Evolutionary conservation across 805 yeast genomes (phyloP).

Genomic region (Blastobotrys mokoenaii): DNA sequence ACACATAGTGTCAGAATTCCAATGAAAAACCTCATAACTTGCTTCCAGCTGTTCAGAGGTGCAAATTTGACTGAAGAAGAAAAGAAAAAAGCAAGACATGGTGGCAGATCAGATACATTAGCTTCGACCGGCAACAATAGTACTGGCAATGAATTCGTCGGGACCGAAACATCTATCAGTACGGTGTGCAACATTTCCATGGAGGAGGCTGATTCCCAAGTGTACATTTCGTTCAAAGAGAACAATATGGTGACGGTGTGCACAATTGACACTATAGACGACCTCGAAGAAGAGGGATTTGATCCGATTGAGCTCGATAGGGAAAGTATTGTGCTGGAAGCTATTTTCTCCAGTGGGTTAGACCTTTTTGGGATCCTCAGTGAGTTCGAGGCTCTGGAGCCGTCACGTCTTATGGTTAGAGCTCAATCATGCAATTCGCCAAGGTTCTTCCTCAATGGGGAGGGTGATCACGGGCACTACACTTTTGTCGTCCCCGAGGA

Average conservation of each 20-base stretch:
- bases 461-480: constrained; percentile 73
- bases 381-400: constrained; percentile 47
- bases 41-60: constrained; percentile 19
- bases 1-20: constrained; percentile 12
- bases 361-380: constrained; percentile 45
- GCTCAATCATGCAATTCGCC: constrained; percentile 27
- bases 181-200: too few species aligned
- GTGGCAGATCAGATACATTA: neutral
- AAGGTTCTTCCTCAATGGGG: constrained; percentile 50
- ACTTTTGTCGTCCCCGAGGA: too few species aligned
- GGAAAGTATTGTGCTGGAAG: constrained; percentile 40
- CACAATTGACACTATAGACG: constrained; percentile 26
- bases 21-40: constrained; percentile 16
- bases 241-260: constrained; percentile 49
- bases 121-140: neutral
- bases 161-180: neutral
- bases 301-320: constrained; percentile 34
- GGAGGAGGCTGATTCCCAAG: constrained; percentile 43
- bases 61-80: neutral
- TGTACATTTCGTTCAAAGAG: constrained; percentile 45
- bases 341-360: constrained; percentile 44
- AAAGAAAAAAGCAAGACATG: neutral
- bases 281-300: constrained; percentile 26
- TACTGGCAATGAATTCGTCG: neutral
- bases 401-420: constrained; percentile 37